Conservation (phyloP, 306 rosid species). For the Begonia peltatifolia region DNA sequence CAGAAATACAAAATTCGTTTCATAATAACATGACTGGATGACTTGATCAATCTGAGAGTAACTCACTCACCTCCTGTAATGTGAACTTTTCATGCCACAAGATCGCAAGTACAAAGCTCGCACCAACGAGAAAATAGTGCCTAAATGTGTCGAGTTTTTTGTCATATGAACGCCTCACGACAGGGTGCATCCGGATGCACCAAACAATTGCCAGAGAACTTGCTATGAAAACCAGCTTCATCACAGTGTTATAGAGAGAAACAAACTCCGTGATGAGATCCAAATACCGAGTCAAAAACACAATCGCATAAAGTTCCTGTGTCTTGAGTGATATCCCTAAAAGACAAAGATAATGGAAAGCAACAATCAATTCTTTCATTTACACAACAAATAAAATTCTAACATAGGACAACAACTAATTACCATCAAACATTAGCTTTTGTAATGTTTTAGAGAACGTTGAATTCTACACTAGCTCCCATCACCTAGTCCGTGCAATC, state of each 20-base stretch:
- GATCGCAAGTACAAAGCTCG: slow-evolving; percentile 47
- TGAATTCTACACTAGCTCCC: no score
- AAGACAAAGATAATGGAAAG: not conserved
- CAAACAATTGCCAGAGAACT: slow-evolving; percentile 70
- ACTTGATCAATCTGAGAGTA: no score
- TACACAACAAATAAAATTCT: no score
- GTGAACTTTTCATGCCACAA: slow-evolving; percentile 64
- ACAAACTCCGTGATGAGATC: slow-evolving; percentile 70
- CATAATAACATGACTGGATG: no score
- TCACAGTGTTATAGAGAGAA: slow-evolving; percentile 61
- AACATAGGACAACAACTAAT: no score
- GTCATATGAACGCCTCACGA: slow-evolving; percentile 59
- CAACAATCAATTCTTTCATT: not conserved
- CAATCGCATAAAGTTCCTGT: slow-evolving; percentile 78
- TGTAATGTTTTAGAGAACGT: no score
- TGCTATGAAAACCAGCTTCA: slow-evolving; percentile 72
- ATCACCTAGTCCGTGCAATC: no score
- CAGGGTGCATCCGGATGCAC: slow-evolving; percentile 61
- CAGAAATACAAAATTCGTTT: no score
- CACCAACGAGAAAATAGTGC: slow-evolving; percentile 47
- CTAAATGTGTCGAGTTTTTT: slow-evolving; percentile 72
- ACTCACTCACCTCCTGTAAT: slow-evolving; percentile 40
- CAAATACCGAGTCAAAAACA: slow-evolving; percentile 76
- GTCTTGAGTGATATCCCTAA: slow-evolving; percentile 87
- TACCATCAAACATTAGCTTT: no score